Base-by-base conservation (phyloP, 805 yeast species). In the Candida hungchunana region DNA sequence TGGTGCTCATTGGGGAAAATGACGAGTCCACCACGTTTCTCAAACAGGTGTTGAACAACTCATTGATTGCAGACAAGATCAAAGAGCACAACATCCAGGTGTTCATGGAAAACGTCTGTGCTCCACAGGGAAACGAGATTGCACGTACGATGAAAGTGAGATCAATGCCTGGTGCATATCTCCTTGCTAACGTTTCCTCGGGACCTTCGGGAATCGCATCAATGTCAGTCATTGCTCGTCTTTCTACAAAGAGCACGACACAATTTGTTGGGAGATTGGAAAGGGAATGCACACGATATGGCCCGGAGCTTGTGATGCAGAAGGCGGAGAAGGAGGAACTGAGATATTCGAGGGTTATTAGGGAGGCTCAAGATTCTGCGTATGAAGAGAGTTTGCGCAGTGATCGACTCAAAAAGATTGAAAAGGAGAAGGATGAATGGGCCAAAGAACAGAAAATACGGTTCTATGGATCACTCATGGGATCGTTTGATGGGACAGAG, bases 291-390 rank as follows among this genome's bases (percentile, higher is more conserved):
- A 71, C 66, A n/a, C 69, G 67, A 40, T 82, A 73, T 54, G 75
- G 71, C 34, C 79, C 81, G 0, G 88, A 82, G 48, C 56, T 83
- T 35, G 55, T 71, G 1, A 62, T 73, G 5, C 82, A 79, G 34
- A 65, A 82, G 41, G 58, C 65, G 6, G 90, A 82, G 49, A 69
- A 71, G 32, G 69, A 76, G 38, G 85, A 82, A 40, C 61, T 76
- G 32, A 73, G 71, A 29, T 57, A 71, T 42, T 68, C 79, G 23
- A 75, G 87, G 50, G 61, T 71, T 19, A 60, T 83, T 14, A 70
- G 76, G 45, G 71, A 74, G 46, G 69, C 75, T 43, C 93, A 83
- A 55, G 87, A 82, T 46, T 61, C 64, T 32, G 86, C 85, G 14
- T 84, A 77, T 50, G 69, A 75, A 45, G 71, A 68, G 42, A 77